Evolutionary conservation across 305 asterid genomes (phyloP), one percentile per base, ranked within the genome.

Genomic region (Fraxinus baroniana): DNA sequence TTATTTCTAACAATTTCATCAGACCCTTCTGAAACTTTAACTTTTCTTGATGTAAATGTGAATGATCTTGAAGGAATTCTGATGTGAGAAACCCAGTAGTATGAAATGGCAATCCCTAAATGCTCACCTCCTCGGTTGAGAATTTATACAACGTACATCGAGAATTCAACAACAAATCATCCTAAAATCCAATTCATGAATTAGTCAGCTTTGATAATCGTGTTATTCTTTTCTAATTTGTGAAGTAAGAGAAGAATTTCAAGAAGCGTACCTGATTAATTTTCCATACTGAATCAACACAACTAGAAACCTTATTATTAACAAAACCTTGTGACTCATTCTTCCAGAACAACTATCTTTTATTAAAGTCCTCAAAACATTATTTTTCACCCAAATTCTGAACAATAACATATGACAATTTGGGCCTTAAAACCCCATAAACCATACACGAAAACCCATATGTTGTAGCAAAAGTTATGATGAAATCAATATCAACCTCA

Each of bases 51-150:
- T 86, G 91, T 60, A 79, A 94, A 76, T 80, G 87, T 86, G 83
- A 94, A 90, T 4, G 96, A 88, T 18, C 91, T 83, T 0, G 91
- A 79, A 37, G 91, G 78, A 71, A 89, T 28, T 89, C 91, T 6
- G 98, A 80, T 3, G 92, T 87, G 82, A 95, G 91, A 90, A 95
- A 80, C 84, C 97, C 99, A 78, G 96, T 91, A 33, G 94, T 87
- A 81, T 90, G 97, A 85, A 90, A 81, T 36, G 98, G 97, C 97
- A 98, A 95, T 75, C 99, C 90, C 92, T 90, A 89, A 28, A 89
- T 46, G 78, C 83, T 86, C 37, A 89, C 90, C 76, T 87, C 89
- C 74, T 89, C 91, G 1, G 84, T 13, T 37, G 77, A 22, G 18
- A 88, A 84, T 6, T 84, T 82, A 24, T 89, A 86, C 46, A 87